Base-by-base conservation (phyloP, 352 stramenopile genomes). In the Globisporangium okanoganense region DNA sequence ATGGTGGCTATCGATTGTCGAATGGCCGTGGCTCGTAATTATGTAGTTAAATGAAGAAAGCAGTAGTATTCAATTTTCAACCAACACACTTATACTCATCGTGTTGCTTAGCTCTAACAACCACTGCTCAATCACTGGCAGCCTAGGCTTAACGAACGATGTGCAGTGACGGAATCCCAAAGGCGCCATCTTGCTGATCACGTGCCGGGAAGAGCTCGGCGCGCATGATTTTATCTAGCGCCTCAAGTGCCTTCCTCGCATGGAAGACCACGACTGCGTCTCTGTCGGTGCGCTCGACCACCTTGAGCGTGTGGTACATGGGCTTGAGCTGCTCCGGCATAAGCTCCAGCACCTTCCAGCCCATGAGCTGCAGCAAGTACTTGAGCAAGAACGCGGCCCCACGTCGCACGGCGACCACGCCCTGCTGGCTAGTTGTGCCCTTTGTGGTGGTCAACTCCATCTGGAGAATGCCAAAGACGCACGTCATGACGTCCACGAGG, bases 251-350 rank as follows among this genome's bases (percentile, higher is more conserved):
- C 24, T 70, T 69, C n/a, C 66, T 64, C 5, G 82, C 78, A 60
- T 95, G 86, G 61, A 90, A 90, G 8, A 75, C 62, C 9, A 88
- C 76, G 41, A 95, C 81, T 2, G 53, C 43, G 64, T 95, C 86
- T 2, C 49, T 71, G 48, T 92, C 82, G 16, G 81, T 73, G 47
- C 69, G 73, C 36, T 71, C 73, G 22, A 91, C 86, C 45, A 83
- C 70, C 67, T 92, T 92, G 50, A 95, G 75, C 14, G 74, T 84
- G 52, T 85, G 84, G 59, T 94, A 95, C 53, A 94, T 64, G 13
- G 79, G 73, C 35, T 75, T 76, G 51, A 95, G 73, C 25, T 91
- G 78, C 22, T 90, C 80, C 14, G 86, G 69, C 59, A 90, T 72
- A 31, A 94, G 62, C 47, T 94, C 82, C 7, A 95, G 56, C 43